A percentile compares a stretch with the other conserved stretches of the same genome.
phyloP scores from a whole-genome alignment of 352 stramenopile species.

The Globisporangium abappressorium region DNA sequence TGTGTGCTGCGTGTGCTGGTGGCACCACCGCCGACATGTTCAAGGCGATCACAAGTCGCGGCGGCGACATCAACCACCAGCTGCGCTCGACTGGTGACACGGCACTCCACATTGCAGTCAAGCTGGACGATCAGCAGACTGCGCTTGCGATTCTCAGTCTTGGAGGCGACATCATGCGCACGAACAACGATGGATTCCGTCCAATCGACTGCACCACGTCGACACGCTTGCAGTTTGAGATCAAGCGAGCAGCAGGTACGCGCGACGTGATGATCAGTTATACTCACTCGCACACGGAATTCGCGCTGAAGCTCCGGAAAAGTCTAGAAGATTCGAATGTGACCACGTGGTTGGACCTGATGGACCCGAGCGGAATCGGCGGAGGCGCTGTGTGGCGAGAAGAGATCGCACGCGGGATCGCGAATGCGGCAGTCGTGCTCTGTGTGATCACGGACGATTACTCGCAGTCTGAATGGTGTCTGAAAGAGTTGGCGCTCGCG shows the following conservation, averaged over 20 bases:
- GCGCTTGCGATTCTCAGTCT: conserved; percentile 67
- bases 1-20: conserved; percentile 72
- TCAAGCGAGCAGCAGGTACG: conserved; percentile 64
- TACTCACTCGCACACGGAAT: conserved; percentile 62
- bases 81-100: conserved; percentile 65
- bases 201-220: conserved; percentile 67
- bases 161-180: conserved; percentile 75
- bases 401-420: conserved; percentile 61
- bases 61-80: conserved; percentile 76
- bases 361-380: conserved; percentile 61
- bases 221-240: conserved; percentile 61
- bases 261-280: conserved; percentile 79
- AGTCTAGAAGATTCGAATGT: conserved; percentile 59
- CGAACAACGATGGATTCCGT: conserved; percentile 56
- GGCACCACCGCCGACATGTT: conserved; percentile 71
- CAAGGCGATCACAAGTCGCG: conserved; percentile 51
- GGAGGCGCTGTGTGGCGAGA: conserved; percentile 62
- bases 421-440: conserved; percentile 54
- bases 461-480: conserved; percentile 53
- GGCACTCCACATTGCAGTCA: conserved; percentile 74
- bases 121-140: conserved; percentile 73
- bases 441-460: conserved; percentile 66
- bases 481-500: conserved; percentile 58
- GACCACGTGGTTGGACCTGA: conserved; percentile 64
- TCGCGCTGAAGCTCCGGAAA: conserved; percentile 58